These are phyloP conservation scores for Astragalus glycyphyllos DNA, from an alignment of 306 rosid species.

Conservation along the genomic window DNA sequence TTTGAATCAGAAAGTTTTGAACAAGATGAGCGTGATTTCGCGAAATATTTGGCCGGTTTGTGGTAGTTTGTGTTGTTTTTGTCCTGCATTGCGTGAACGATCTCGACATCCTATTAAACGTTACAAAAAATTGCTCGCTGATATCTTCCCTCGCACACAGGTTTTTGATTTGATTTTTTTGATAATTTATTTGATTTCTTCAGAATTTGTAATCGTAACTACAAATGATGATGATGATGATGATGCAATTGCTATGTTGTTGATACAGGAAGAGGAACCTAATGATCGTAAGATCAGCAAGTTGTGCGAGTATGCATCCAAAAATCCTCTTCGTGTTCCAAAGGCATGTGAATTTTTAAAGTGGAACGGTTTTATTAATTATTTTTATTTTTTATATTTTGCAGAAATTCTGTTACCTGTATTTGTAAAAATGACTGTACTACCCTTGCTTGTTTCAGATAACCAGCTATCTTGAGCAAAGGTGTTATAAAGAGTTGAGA, in stretches of 20 bases:
- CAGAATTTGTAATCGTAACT: not conserved
- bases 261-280: constrained; percentile 77
- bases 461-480: constrained; percentile 80
- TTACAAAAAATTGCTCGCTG: constrained; percentile 76
- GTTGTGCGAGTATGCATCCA: constrained; percentile 80
- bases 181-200: not conserved
- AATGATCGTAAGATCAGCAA: constrained; percentile 82
- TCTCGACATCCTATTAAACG: constrained; percentile 88
- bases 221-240: not conserved
- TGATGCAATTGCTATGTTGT: not conserved
- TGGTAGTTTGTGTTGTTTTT: constrained; percentile 78
- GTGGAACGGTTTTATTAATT: not conserved
- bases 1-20: not conserved
- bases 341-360: constrained; percentile 51
- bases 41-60: constrained; percentile 80
- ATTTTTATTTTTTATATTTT: not conserved
- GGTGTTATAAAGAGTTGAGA: constrained; percentile 86
- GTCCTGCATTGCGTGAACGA: constrained; percentile 77
- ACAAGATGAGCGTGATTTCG: constrained; percentile 68
- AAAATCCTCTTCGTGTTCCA: constrained; percentile 89
- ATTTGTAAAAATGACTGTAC: constrained; percentile 11
- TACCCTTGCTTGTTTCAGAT: constrained; percentile 55
- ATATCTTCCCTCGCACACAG: constrained; percentile 76
- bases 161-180: constrained; percentile 25
- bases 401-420: not conserved